Evolutionary conservation across 2,329 filamentous ascomycete species (phyloP), one percentile per base, ranked within the genome.

Genomic region (Claviceps africana): DNA sequence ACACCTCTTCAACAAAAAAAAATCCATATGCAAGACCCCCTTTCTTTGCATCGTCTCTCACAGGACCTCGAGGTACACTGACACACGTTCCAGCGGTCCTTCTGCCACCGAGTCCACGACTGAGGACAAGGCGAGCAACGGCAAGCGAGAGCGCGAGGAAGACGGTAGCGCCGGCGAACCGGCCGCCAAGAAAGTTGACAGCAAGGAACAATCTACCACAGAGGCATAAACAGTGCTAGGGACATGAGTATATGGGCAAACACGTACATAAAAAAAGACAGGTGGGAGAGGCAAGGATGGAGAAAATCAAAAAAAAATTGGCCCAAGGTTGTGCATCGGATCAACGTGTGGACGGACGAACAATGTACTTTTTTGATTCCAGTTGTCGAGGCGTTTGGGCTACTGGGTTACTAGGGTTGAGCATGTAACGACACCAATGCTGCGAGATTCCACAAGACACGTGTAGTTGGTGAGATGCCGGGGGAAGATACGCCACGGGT

Each of bases 181-280:
- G 31, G 69, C 77, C 3, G 72, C 78, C 21, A 84, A 84, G 73
- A 84, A 83, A 70, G 73, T 81, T 42, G 78, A 83, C 56, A 67
- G 63, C 62, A 78, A 79, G 69, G 62, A 69, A 46, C 64, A 65
- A 39, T 57, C 58, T 49, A 52, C 52, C 30, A 53, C 50, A 19
- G 48, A 51, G 45, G 42, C 39, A 22, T 50, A 33, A 51, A 51
- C 15, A 35, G 47, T 30, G 25, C 40, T 22, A 25, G n/a, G 19
- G 28, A n/a, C 30, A 39, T 25, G 17, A 47, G 4, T 10, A 42
- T 40, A 17, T 19, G 21, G 21, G 22, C 17, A 42, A 30, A 40
- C 6, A 37, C 44, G 40, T 30, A 48, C 13, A 46, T 35, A 48
- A 25, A 19, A 17, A 35, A 19, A n/a, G 19, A 42, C 31, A 21